Conservation (phyloP, 352 stramenopile species). For the Pythium aquatile region DNA sequence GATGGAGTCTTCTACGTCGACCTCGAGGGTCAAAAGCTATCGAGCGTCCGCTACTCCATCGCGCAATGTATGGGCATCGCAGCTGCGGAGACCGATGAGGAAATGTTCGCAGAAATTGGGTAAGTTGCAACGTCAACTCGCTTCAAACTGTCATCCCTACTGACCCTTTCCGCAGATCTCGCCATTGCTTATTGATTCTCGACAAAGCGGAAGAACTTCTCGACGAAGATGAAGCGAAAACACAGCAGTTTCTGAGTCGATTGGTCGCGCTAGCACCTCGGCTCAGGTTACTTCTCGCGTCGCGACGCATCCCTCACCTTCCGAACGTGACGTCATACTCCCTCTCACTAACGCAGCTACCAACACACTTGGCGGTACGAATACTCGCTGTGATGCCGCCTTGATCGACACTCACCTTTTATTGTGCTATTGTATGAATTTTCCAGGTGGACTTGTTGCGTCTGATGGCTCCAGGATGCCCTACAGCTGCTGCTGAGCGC, state of each 20-base stretch:
- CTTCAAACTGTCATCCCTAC: background rate
- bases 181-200: conserved; percentile 68
- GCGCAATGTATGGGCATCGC: conserved; percentile 74
- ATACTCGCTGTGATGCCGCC: background rate
- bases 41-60: conserved; percentile 76
- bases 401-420: too few relatives aligned
- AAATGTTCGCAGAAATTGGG: conserved; percentile 75
- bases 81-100: conserved; percentile 67
- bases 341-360: conserved; percentile 69
- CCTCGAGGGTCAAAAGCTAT: conserved; percentile 76
- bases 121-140: background rate
- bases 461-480: conserved; percentile 59
- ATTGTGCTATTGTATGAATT: too few relatives aligned
- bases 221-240: conserved; percentile 72
- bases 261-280: conserved; percentile 67
- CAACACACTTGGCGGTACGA: conserved; percentile 57
- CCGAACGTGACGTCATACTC: conserved; percentile 71
- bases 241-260: conserved; percentile 59
- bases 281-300: conserved; percentile 67
- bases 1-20: conserved; percentile 83
- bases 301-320: conserved; percentile 66
- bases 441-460: conserved; percentile 62
- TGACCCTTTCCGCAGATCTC: conserved; percentile 31
- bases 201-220: conserved; percentile 80
- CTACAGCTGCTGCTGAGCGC: conserved; percentile 46